phyloP scores from a whole-genome alignment of 1,284 basidiomycete species.

The Mycosarcoma mackinlayi region DNA sequence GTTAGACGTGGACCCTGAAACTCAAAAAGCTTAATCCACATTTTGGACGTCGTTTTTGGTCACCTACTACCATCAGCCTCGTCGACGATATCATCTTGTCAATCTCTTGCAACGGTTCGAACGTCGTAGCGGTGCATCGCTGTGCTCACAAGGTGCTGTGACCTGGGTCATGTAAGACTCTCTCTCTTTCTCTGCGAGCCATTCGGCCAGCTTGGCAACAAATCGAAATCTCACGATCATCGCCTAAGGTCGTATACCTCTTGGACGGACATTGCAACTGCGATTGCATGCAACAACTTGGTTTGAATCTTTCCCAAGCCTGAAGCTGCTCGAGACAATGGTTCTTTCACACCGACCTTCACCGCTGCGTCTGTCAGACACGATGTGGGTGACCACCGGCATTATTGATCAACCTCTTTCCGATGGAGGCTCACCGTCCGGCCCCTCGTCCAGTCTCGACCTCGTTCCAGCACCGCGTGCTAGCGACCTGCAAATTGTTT shows the following conservation, averaged over 20 bases:
- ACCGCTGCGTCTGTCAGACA: slow-evolving; percentile 22
- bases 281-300: no score
- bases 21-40: background rate
- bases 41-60: background rate
- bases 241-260: background rate
- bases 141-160: background rate
- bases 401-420: slow-evolving; percentile 10
- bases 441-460: slow-evolving; percentile 32
- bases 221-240: background rate
- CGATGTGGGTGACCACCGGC: slow-evolving; percentile 17
- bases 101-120: background rate
- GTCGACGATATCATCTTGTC: background rate
- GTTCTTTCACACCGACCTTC: slow-evolving; percentile 19
- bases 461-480: slow-evolving; percentile 39
- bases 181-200: no score
- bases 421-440: background rate
- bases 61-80: no score
- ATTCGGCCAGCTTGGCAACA: slow-evolving; percentile 2
- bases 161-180: slow-evolving; percentile 2
- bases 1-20: slow-evolving; percentile 1
- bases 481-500: slow-evolving; percentile 54
- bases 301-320: no score
- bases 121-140: background rate
- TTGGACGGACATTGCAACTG: no score
- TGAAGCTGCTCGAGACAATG: background rate